Conservation (phyloP, 352 stramenopile species). For the Globisporangium nagaii region DNA sequence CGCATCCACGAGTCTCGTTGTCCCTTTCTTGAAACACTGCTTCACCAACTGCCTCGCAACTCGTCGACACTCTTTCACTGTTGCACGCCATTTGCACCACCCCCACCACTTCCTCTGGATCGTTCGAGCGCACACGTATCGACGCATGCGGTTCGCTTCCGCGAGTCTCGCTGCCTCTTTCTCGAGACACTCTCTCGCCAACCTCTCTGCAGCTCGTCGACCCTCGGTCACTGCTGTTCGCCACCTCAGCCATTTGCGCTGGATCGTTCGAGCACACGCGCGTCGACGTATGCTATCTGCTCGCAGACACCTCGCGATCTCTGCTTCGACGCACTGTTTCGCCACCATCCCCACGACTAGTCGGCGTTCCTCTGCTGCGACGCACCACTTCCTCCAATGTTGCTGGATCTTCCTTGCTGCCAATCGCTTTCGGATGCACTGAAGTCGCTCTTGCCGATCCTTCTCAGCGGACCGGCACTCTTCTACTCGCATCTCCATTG, state of each 20-base stretch:
- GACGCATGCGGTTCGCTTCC: background rate
- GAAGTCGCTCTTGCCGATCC: background rate
- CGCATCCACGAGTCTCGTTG: background rate
- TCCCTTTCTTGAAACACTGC: background rate
- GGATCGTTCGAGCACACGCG: constrained; percentile 8
- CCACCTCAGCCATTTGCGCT: constrained; percentile 13
- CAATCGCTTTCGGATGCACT: background rate
- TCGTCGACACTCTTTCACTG: background rate
- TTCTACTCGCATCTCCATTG: background rate
- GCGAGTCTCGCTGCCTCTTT: background rate
- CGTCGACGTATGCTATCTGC: background rate
- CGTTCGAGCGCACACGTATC: constrained; percentile 16
- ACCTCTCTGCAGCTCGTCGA: background rate
- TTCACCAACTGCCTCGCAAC: background rate
- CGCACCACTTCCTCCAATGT: constrained; percentile 6
- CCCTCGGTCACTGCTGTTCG: background rate
- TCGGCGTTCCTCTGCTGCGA: constrained; percentile 7
- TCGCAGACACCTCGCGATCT: background rate
- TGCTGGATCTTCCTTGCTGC: constrained; percentile 6
- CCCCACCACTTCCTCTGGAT: constrained; percentile 24
- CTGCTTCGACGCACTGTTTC: background rate
- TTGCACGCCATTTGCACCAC: constrained; percentile 10
- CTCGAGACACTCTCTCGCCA: background rate
- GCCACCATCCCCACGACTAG: background rate
- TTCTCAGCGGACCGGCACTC: background rate